Evolutionary conservation across 2,329 filamentous ascomycete species (phyloP).

Genomic region (Didymella keratinophila): DNA sequence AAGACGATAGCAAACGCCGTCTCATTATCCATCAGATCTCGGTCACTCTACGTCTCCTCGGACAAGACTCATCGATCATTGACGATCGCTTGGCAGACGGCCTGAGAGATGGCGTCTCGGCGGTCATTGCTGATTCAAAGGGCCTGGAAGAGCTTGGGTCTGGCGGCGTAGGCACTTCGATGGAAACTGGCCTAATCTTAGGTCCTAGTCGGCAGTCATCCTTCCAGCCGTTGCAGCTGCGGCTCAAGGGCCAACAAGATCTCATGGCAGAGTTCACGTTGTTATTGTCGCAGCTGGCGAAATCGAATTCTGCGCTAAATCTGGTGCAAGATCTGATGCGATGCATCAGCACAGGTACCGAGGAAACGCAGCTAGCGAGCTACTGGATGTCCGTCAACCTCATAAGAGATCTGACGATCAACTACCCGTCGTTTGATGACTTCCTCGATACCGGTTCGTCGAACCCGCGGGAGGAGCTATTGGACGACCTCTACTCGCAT

Average conservation of each 20-base stretch:
- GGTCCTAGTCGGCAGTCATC: slow-evolving; percentile 31
- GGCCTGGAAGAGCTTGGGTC: slow-evolving; percentile 31
- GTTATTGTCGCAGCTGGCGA: slow-evolving; percentile 64
- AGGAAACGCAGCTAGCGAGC: slow-evolving; percentile 69
- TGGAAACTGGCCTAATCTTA: slow-evolving; percentile 29
- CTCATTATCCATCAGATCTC: slow-evolving; percentile 78
- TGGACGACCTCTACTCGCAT: slow-evolving; percentile 73
- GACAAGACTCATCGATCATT: slow-evolving; percentile 69
- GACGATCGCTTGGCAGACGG: slow-evolving; percentile 72
- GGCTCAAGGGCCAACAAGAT: slow-evolving; percentile 69
- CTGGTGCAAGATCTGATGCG: slow-evolving; percentile 73
- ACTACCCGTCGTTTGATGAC: slow-evolving; percentile 66
- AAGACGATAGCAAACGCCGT: slow-evolving; percentile 80
- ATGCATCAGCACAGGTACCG: slow-evolving; percentile 65
- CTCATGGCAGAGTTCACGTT: slow-evolving; percentile 69
- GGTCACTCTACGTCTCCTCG: slow-evolving; percentile 72
- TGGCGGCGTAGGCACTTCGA: slow-evolving; percentile 7
- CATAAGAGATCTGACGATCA: slow-evolving; percentile 64
- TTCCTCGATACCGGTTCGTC: slow-evolving; percentile 65
- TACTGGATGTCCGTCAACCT: slow-evolving; percentile 84
- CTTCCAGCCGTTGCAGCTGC: slow-evolving; percentile 67
- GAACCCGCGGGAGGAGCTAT: slow-evolving; percentile 41
- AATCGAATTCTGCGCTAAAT: slow-evolving; percentile 53
- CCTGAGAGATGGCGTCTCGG: slow-evolving; percentile 75
- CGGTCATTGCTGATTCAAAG: slow-evolving; percentile 54